Conservation (phyloP, 805 yeast species). For the Wickerhamiella australiensis region DNA sequence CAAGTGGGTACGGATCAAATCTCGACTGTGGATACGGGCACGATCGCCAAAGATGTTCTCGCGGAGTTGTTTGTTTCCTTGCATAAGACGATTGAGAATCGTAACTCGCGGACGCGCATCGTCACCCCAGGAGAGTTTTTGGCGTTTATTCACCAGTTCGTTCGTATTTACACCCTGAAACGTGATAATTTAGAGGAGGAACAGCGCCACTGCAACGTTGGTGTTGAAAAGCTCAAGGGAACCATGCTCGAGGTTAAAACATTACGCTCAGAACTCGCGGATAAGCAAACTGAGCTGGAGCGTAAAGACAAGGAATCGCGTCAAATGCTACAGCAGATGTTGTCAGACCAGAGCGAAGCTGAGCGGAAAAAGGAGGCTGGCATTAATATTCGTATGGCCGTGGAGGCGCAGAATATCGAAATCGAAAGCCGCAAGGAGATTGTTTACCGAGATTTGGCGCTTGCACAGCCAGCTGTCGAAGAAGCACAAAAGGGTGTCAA, state of each 20-base stretch:
- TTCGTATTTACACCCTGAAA: constrained; percentile 32
- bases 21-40: background rate
- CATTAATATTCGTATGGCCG: constrained; percentile 54
- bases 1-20: constrained; percentile 36
- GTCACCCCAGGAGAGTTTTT: constrained; percentile 45
- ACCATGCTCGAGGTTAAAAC: constrained; percentile 61
- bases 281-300: constrained; percentile 39
- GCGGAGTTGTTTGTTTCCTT: background rate
- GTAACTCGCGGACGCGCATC: background rate
- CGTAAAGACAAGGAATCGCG: constrained; percentile 58
- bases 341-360: constrained; percentile 79
- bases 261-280: constrained; percentile 42
- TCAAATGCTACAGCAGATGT: constrained; percentile 58
- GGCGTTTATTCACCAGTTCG: constrained; percentile 33
- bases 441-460: constrained; percentile 54
- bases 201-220: constrained; percentile 61
- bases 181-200: constrained; percentile 44
- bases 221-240: constrained; percentile 63
- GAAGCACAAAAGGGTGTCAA: constrained; percentile 87
- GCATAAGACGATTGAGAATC: constrained; percentile 1
- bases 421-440: constrained; percentile 40
- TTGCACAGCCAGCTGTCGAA: constrained; percentile 70
- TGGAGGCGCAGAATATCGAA: constrained; percentile 53
- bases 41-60: background rate
- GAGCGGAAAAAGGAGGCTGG: constrained; percentile 85